phyloP scores from a whole-genome alignment of 768 basidiomycete genomes.

The Myochromella boudieri region DNA sequence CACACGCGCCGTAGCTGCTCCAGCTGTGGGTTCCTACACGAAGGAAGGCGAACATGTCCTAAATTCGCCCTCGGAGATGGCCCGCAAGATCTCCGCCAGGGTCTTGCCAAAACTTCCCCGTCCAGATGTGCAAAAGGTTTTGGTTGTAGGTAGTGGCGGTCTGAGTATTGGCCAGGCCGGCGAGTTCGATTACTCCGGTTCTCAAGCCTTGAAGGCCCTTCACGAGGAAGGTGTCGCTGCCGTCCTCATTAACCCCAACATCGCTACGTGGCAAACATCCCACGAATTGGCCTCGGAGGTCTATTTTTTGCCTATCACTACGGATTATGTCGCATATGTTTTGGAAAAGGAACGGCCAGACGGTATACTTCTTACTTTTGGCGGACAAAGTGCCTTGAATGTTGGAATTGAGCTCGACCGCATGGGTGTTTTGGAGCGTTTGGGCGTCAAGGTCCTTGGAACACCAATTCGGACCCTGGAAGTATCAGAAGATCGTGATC shows the following conservation, averaged over 20 bases:
- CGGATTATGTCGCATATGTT: constrained; percentile 98
- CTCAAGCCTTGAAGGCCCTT: constrained; percentile 97
- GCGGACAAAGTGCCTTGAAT: constrained; percentile 96
- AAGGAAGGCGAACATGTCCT: constrained; percentile 77
- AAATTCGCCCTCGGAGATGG: constrained; percentile 93
- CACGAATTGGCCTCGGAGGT: constrained; percentile 96
- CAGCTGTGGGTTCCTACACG: constrained; percentile 69
- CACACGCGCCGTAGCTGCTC: constrained; percentile 67
- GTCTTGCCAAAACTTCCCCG: constrained; percentile 91
- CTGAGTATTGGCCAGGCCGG: constrained; percentile 98
- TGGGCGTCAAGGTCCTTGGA: constrained; percentile 92
- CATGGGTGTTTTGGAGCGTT: constrained; percentile 92
- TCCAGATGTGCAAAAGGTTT: constrained; percentile 90
- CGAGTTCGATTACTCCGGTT: constrained; percentile 99
- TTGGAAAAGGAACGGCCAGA: constrained; percentile 98
- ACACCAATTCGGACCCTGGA: constrained; percentile 94
- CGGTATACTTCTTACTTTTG: constrained; percentile 95
- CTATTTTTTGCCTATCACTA: constrained; percentile 94
- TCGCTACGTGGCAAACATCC: constrained; percentile 99
- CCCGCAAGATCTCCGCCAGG: constrained; percentile 89
- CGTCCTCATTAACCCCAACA: constrained; percentile 97
- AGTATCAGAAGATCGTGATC: constrained; percentile 94
- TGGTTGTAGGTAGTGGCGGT: constrained; percentile 95
- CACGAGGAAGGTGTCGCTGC: constrained; percentile 93
- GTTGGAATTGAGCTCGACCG: constrained; percentile 95